A percentile compares a stretch with the other conserved stretches of the same genome.
Conservation (phyloP, 2,329 filamentous ascomycete species). For the Fusarium redolens region DNA sequence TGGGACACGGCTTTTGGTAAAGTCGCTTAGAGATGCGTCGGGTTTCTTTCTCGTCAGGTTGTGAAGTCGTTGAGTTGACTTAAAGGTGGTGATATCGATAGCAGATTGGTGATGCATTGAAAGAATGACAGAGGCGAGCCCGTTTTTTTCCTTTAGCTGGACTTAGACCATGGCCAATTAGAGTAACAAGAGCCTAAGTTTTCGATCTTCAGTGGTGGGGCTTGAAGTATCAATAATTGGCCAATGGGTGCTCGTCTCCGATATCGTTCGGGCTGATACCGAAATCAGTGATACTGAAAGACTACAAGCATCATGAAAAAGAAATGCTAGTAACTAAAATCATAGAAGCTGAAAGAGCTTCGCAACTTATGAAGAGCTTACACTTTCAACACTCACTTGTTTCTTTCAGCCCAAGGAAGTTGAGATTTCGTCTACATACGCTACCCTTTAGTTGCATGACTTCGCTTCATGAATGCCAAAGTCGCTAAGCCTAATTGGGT, state of each 20-base stretch:
- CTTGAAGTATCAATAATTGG: constrained; percentile 31
- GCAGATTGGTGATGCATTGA: constrained; percentile 21
- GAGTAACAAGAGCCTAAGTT: constrained; percentile 1
- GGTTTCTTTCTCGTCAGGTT: neutral
- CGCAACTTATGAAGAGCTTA: neutral
- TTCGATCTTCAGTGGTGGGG: constrained; percentile 6
- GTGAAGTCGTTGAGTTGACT: neutral
- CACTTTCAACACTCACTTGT: neutral
- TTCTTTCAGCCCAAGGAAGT: neutral
- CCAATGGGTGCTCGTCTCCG: constrained; percentile 19
- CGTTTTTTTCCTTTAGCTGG: constrained; percentile 39
- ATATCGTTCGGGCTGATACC: neutral
- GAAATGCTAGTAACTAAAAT: too few relatives aligned
- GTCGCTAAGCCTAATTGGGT: constrained; percentile 30
- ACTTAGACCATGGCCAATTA: constrained; percentile 37
- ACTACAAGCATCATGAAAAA: neutral
- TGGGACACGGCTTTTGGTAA: neutral
- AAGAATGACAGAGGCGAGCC: constrained; percentile 26
- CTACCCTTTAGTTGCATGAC: constrained; percentile 6
- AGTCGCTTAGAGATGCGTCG: neutral
- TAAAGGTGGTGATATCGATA: constrained; percentile 22
- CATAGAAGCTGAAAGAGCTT: neutral
- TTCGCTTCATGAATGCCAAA: constrained; percentile 9
- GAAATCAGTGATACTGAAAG: neutral
- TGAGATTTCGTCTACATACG: neutral